These are phyloP conservation scores for Tricholoma sp. DNA, from an alignment of 768 basidiomycete genomes.

Conservation along the genomic window DNA sequence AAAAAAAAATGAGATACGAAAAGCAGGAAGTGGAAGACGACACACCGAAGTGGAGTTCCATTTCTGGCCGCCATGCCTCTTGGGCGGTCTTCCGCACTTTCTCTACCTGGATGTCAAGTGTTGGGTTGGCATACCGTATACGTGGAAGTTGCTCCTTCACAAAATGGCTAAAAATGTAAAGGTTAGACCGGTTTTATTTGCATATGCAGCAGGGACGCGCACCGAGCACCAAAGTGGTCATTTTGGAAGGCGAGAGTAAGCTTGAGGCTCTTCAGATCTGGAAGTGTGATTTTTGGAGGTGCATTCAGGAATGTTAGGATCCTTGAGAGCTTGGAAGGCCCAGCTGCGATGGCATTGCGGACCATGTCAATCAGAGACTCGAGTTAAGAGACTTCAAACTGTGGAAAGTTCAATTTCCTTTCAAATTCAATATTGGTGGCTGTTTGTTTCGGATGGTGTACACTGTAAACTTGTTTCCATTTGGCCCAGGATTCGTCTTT, in stretches of 20 bases:
- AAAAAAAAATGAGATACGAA: neutral
- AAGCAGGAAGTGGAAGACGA: slow-evolving; percentile 10
- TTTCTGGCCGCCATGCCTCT: slow-evolving; percentile 57
- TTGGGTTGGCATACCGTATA: slow-evolving; percentile 74
- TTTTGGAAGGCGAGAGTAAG: slow-evolving; percentile 57
- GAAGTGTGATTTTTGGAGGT: slow-evolving; percentile 46
- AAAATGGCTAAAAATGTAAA: slow-evolving; percentile 53
- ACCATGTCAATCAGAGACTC: slow-evolving; percentile 10
- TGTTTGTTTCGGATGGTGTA: slow-evolving; percentile 6
- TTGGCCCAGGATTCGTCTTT: neutral
- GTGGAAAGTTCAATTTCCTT: too few species aligned
- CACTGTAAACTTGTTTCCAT: neutral
- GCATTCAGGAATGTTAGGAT: slow-evolving; percentile 47
- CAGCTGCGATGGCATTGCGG: slow-evolving; percentile 22
- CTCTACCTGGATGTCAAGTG: slow-evolving; percentile 54
- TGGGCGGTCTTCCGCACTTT: slow-evolving; percentile 46
- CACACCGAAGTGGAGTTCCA: slow-evolving; percentile 63
- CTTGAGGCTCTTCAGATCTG: slow-evolving; percentile 44
- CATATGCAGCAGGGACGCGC: slow-evolving; percentile 14
- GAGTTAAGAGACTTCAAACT: too few species aligned
- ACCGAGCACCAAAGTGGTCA: slow-evolving; percentile 77
- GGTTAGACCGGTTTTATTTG: neutral
- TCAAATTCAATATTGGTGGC: slow-evolving; percentile 5
- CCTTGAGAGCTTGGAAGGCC: slow-evolving; percentile 51
- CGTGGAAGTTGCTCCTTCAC: slow-evolving; percentile 74